A percentile compares a stretch with the other conserved stretches of the same genome.
Conservation (phyloP, 2,329 filamentous ascomycete genomes). For the Ophiostoma australiae region DNA sequence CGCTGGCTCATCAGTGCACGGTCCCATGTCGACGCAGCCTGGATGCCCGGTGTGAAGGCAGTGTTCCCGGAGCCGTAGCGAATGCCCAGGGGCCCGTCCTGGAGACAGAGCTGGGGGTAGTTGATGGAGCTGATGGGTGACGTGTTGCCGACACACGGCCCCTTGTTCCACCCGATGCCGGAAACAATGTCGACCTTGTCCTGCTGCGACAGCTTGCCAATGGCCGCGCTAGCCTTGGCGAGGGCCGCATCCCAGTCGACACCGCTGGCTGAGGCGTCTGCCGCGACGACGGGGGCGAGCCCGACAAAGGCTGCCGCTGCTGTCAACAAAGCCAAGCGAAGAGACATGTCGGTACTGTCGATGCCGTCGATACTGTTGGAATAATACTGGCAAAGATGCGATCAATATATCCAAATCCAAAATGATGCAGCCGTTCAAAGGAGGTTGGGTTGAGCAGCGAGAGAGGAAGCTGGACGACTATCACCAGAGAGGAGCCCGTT, state of each 20-base stretch:
- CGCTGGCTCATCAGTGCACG: conserved; percentile 65
- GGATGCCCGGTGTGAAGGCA: conserved; percentile 75
- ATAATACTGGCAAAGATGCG: neutral
- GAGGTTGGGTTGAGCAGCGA: neutral
- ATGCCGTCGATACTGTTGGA: neutral
- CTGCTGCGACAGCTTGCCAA: conserved; percentile 63
- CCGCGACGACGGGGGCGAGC: neutral
- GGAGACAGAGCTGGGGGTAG: conserved; percentile 70
- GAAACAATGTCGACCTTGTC: conserved; percentile 79
- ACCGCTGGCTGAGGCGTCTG: conserved; percentile 22
- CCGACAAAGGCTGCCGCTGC: conserved; percentile 13
- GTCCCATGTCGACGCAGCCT: conserved; percentile 76
- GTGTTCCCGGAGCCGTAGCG: conserved; percentile 66
- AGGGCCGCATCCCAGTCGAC: conserved; percentile 63
- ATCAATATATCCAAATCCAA: neutral
- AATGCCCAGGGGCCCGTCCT: conserved; percentile 75
- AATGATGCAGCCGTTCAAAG: neutral
- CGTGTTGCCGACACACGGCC: conserved; percentile 62
- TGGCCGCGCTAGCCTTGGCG: conserved; percentile 60
- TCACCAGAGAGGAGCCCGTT: neutral
- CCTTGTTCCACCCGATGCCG: conserved; percentile 68
- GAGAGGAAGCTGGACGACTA: neutral
- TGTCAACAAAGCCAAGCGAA: conserved; percentile 30
- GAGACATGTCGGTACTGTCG: neutral
- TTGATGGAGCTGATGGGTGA: conserved; percentile 50